Base-by-base conservation (phyloP, 129 eudicot species). In the Chrysanthemum makinoi region DNA sequence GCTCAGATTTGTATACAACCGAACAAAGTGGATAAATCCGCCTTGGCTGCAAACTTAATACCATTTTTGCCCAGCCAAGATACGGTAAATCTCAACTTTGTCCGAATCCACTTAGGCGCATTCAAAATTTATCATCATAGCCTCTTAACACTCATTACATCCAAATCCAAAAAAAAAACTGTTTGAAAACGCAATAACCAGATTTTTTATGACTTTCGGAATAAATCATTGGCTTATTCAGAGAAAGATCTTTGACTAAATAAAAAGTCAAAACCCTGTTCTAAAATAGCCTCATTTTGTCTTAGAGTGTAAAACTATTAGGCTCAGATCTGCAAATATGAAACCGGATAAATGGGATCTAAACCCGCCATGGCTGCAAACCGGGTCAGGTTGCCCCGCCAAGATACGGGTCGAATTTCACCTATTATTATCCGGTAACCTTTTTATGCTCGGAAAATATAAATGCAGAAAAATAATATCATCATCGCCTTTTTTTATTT, bases 331-430 rank as follows among this genome's bases (percentile, higher is more conserved):
- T 30, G 35, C 35, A 30, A 4, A 30, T 30, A 30, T 30, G 35
- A 30, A 30, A 30, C 35, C 35, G 35, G 6, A 30, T 30, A 30
- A 30, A 30, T 3, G 35, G 35, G 35, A 30, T 30, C 35, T 6
- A 0, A 30, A 30, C 35, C 35, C 35, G 35, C 35, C 35, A 30
- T 30, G 35, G 35, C 35, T 30, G 35, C 35, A 30, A 30, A 30
- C 35, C 35, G 4, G 4, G 4, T 30, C 35, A 6, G 35, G 5
- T 30, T 30, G 6, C 35, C 35, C 74, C 65, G 74, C 74, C 74
- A 70, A 70, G 74, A 54, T 70, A 70, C 74, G 64, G 52, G 64
- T 17, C 35, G 64, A 50, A 3, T 69, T 69, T 69, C 74, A 69
- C 74, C 74, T 8, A 33, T 30, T 30, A 28, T 28, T 6, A 17